Conservation (phyloP, 495 filamentous ascomycete species). For the Pyronema domesticum region DNA sequence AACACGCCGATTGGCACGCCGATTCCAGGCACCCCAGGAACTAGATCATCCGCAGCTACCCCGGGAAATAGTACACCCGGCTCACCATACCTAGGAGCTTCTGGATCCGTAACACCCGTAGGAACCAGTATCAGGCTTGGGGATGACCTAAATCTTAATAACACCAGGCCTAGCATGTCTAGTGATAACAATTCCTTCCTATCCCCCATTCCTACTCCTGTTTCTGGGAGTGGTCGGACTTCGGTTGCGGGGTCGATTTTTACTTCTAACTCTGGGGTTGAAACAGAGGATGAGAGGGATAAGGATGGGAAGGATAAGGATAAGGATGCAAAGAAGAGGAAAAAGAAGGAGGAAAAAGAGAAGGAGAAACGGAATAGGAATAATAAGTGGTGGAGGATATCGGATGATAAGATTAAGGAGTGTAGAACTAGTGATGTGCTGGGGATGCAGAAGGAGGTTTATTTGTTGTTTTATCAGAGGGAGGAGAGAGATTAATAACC, state of each 20-base stretch:
- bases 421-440: conserved; percentile 80
- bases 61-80: no score
- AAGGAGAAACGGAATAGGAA: not conserved
- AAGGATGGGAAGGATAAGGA: not conserved
- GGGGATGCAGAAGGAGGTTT: conserved; percentile 87
- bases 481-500: not conserved
- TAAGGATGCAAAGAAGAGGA: conserved; percentile 3
- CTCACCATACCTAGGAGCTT: no score
- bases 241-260: not conserved
- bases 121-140: no score
- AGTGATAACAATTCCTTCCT: no score
- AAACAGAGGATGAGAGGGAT: not conserved
- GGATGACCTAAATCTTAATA: no score
- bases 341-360: conserved; percentile 9
- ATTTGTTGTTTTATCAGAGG: conserved; percentile 80
- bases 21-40: no score
- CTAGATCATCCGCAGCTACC: no score
- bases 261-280: not conserved
- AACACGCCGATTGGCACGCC: no score
- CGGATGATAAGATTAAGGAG: conserved; percentile 91
- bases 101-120: no score
- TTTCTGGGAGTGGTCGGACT: no score
- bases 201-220: no score
- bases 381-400: conserved; percentile 80
- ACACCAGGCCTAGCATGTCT: no score